Evolutionary conservation across 2,329 filamentous ascomycete genomes (phyloP), one percentile per base, ranked within the genome.

Genomic region (Aphanocladium album): DNA sequence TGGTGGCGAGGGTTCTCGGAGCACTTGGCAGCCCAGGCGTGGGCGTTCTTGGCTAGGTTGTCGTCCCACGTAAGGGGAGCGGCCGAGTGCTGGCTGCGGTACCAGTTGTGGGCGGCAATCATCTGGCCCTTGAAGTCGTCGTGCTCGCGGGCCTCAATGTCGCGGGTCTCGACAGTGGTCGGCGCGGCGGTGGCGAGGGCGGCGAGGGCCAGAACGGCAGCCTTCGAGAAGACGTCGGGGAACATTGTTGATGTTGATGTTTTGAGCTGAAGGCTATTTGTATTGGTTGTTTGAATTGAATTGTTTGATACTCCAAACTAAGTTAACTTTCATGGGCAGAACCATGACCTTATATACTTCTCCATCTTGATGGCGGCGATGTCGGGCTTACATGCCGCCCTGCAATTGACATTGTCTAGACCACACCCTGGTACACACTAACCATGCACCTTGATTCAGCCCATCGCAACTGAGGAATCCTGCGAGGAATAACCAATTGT

Each of bases 71-170:
- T n/a, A 12, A 62, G 33, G n/a, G 45, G 43, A 5, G 30, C 2
- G 25, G 54, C 60, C 12, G 37, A 30, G 41, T 61, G 60, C 54
- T 62, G 54, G 1, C 16, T 17, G 47, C 60, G 60, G 33, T 62
- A 62, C 60, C 60, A 58, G 37, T 57, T 57, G n/a, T 57, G 54
- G 7, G 47, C 49, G 23, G 27, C 54, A 39, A 62, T 23, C 21
- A 58, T 58, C 39, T 62, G 35, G 25, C 41, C 21, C 41, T 58
- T 25, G 41, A 58, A 62, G 37, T 53, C 54, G n/a, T 19, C 41
- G 12, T 33, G 25, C 14, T 41, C 46, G 21, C 21, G 25, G 33
- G 55, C 16, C 45, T 57, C 21, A 6, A 39, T 9, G 27, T 30
- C 21, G 19, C 14, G 6, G 7, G 19, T 19, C 30, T 25, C 41